These are phyloP conservation scores for Penicillium canariense DNA, from an alignment of 495 filamentous ascomycete species.

Conservation along the genomic window DNA sequence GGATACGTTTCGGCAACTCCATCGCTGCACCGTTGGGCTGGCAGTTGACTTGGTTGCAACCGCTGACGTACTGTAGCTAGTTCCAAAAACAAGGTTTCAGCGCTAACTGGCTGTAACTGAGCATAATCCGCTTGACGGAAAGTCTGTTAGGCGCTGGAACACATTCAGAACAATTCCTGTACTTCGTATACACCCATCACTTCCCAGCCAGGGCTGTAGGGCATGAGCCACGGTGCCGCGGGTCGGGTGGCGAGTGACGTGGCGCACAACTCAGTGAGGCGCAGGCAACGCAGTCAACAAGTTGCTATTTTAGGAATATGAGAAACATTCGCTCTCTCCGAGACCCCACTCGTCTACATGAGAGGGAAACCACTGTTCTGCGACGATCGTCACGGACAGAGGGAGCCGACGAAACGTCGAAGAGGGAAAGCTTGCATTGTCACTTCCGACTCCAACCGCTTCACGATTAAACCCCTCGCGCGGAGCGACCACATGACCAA, in stretches of 20 bases:
- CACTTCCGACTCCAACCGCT: constrained; percentile 8
- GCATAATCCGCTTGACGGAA: neutral
- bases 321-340: constrained; percentile 9
- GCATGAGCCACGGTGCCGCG: constrained; percentile 7
- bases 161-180: neutral
- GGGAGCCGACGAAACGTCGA: neutral
- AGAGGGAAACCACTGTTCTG: neutral
- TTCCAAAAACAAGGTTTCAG: constrained; percentile 10
- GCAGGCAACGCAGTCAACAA: constrained; percentile 7
- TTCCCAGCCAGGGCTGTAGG: neutral
- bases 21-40: neutral
- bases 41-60: neutral
- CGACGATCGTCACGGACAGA: neutral
- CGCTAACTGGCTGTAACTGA: constrained; percentile 2
- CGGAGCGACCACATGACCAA: constrained; percentile 27
- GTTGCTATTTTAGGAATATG: constrained; percentile 15
- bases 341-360: neutral
- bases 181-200: neutral
- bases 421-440: neutral
- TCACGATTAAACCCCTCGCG: neutral
- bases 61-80: neutral
- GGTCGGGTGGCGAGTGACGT: constrained; percentile 19
- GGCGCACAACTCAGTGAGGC: constrained; percentile 15
- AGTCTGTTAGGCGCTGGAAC: constrained; percentile 5
- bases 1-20: neutral